A percentile compares a stretch with the other conserved stretches of the same genome.
Conservation (phyloP, 2,329 filamentous ascomycete species). For the Ophiostoma ulmi region DNA sequence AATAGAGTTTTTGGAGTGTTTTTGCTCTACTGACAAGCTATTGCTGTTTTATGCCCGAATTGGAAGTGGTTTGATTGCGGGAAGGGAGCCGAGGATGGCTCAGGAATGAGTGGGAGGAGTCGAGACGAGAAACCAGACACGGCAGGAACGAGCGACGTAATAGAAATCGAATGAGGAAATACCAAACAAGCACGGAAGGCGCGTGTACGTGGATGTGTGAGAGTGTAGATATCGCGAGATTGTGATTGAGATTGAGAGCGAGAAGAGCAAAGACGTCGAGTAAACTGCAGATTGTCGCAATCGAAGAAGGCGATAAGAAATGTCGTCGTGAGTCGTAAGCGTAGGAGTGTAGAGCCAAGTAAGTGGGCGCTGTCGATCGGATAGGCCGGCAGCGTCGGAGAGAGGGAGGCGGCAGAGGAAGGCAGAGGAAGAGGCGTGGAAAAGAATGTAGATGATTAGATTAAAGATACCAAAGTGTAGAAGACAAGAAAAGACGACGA, state of each 20-base stretch:
- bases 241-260: no score
- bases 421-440: background rate
- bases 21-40: background rate
- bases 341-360: background rate
- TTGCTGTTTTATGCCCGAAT: background rate
- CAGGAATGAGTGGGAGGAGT: background rate
- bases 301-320: background rate
- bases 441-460: background rate
- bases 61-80: constrained; percentile 4
- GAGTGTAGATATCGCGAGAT: background rate
- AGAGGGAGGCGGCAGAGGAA: background rate
- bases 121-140: background rate
- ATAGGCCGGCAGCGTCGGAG: constrained; percentile 7
- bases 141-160: constrained; percentile 3
- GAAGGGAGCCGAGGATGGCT: background rate
- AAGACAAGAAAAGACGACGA: background rate
- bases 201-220: background rate
- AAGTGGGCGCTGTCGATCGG: background rate
- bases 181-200: background rate
- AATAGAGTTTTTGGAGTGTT: background rate
- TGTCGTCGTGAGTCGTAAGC: background rate
- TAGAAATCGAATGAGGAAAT: background rate
- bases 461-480: background rate
- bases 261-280: background rate
- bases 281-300: background rate